These are phyloP conservation scores for Candida sakaeoensis DNA, from an alignment of 805 yeast genomes.

Conservation along the genomic window DNA sequence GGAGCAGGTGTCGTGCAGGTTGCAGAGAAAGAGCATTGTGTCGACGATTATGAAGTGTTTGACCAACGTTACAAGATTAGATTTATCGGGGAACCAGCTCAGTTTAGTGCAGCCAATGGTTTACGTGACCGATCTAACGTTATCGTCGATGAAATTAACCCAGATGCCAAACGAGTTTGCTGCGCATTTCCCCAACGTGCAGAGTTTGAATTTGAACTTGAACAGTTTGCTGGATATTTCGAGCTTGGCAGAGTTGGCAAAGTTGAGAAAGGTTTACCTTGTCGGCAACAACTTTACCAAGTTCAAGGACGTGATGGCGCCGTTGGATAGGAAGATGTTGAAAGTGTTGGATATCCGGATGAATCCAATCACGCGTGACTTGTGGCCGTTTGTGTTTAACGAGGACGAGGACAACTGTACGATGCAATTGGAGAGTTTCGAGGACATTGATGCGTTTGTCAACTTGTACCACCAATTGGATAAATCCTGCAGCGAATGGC, in stretches of 20 bases:
- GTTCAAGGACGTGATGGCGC: conserved; percentile 29
- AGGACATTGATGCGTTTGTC: conserved; percentile 51
- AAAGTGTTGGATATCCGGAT: conserved; percentile 45
- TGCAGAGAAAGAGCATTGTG: too few relatives aligned
- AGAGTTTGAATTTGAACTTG: conserved; percentile 49
- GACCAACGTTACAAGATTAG: conserved; percentile 28
- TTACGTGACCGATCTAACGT: conserved; percentile 36
- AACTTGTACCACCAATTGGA: conserved; percentile 43
- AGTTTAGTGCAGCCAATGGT: conserved; percentile 16
- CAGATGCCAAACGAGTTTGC: conserved; percentile 35
- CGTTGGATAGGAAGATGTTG: conserved; percentile 30
- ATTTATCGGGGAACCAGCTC: conserved; percentile 38
- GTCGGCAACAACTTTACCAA: conserved; percentile 44
- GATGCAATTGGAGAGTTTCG: conserved; percentile 43
- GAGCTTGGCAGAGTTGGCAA: conserved; percentile 28
- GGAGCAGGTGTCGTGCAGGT: conserved; percentile 43
- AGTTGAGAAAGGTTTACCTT: conserved; percentile 37
- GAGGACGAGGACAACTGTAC: conserved; percentile 27
- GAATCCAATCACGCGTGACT: conserved; percentile 44
- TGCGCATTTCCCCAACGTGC: conserved; percentile 42
- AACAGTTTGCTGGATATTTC: conserved; percentile 37
- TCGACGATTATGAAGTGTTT: too few relatives aligned
- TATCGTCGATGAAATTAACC: conserved; percentile 46
- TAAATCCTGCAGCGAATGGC: conserved; percentile 36
- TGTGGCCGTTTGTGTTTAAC: conserved; percentile 53